Conservation (phyloP, 1,139 yeast genomes). For the Blastobotrys proliferans region DNA sequence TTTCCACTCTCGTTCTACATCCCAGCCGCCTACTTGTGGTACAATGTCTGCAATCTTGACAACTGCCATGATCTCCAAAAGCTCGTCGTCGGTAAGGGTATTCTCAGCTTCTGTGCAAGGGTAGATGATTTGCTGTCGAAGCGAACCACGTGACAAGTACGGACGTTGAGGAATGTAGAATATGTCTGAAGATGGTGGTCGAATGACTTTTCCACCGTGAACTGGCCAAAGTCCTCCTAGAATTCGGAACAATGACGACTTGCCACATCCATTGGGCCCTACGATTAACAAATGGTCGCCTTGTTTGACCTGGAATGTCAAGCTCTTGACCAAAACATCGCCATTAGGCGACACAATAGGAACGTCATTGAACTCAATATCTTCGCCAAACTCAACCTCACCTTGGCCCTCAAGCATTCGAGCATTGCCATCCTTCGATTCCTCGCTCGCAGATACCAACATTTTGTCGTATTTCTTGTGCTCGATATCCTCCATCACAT, state of each 20-base stretch:
- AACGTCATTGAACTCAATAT: constrained; percentile 66
- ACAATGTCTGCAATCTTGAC: constrained; percentile 37
- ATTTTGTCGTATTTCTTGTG: constrained; percentile 32
- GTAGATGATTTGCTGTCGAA: constrained; percentile 84
- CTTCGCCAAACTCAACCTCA: constrained; percentile 47
- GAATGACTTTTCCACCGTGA: constrained; percentile 50
- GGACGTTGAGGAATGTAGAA: constrained; percentile 93
- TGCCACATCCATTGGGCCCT: constrained; percentile 96
- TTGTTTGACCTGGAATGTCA: constrained; percentile 66
- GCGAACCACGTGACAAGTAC: constrained; percentile 68
- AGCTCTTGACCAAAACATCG: constrained; percentile 62
- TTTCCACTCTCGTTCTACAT: constrained; percentile 73
- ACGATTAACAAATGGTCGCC: constrained; percentile 87
- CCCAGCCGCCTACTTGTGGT: constrained; percentile 52
- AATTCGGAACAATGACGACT: constrained; percentile 83
- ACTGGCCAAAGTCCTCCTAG: constrained; percentile 95
- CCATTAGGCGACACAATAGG: constrained; percentile 83
- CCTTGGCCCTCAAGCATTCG: constrained; percentile 23
- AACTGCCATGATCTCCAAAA: constrained; percentile 54
- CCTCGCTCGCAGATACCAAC: constrained; percentile 26
- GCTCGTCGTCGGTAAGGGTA: constrained; percentile 56
- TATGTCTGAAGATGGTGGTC: constrained; percentile 66
- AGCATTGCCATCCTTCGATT: constrained; percentile 21
- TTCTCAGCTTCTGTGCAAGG: constrained; percentile 69
- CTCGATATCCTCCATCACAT: constrained; percentile 54